Evolutionary conservation across 2,329 filamentous ascomycete genomes (phyloP).

Genomic region (Lecanicillium sp.): DNA sequence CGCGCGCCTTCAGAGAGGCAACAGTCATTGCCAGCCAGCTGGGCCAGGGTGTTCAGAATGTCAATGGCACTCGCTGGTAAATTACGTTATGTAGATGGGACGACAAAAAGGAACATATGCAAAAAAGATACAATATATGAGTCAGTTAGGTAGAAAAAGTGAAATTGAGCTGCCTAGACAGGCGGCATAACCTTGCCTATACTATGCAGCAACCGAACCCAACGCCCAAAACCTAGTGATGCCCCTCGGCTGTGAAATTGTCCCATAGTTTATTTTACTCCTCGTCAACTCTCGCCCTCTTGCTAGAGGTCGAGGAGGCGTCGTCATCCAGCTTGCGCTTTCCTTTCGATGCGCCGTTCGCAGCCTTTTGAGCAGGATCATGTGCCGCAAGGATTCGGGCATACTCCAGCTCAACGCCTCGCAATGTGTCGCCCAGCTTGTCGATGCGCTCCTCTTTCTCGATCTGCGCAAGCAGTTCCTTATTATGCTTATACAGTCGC

Average conservation of each 20-base stretch:
- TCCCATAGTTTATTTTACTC: constrained; percentile 12
- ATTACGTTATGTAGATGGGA: constrained; percentile 17
- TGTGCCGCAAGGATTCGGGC: constrained; percentile 49
- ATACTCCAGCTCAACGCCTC: constrained; percentile 65
- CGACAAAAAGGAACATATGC: constrained; percentile 9
- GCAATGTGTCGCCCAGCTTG: constrained; percentile 63
- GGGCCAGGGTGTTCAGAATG: constrained; percentile 28
- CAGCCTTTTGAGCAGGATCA: constrained; percentile 29
- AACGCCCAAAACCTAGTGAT: constrained; percentile 8
- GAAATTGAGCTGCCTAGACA: not conserved
- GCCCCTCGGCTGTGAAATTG: constrained; percentile 1
- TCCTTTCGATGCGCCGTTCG: constrained; percentile 18
- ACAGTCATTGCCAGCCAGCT: constrained; percentile 62
- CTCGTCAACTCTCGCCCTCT: constrained; percentile 37
- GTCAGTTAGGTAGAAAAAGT: not conserved
- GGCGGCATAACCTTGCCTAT: constrained; percentile 9
- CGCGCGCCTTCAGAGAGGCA: constrained; percentile 62
- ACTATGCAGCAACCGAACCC: constrained; percentile 2
- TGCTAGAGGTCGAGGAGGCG: constrained; percentile 23
- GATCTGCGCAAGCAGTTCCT: constrained; percentile 61
- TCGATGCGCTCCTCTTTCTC: constrained; percentile 61
- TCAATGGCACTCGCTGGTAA: constrained; percentile 25
- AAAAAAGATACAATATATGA: constrained; percentile 8
- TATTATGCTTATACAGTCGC: constrained; percentile 68
- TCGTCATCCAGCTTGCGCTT: constrained; percentile 40